Evolutionary conservation across 2,329 filamentous ascomycete genomes (phyloP).

Genomic region (Penicillium crustosum): DNA sequence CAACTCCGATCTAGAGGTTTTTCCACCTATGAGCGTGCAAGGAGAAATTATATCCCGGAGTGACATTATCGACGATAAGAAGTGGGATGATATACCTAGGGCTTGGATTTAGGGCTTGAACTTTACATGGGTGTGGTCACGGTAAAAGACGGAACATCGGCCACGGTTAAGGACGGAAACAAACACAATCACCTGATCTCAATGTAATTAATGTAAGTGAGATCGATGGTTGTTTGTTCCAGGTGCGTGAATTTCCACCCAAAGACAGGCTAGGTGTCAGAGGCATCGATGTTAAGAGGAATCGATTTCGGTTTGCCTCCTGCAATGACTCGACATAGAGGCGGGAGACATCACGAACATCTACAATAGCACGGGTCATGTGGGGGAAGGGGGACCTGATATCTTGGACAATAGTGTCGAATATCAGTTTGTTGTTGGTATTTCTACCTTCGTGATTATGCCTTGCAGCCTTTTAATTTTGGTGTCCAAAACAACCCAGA

Average conservation of each 20-base stretch:
- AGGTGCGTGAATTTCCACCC: background rate
- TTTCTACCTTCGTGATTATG: background rate
- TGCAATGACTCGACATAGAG: too few relatives aligned
- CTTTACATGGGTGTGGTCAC: background rate
- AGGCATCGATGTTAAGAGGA: background rate
- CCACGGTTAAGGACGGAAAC: background rate
- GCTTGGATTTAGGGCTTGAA: conserved; percentile 11
- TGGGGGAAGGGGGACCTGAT: too few relatives aligned
- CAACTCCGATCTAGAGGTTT: conserved; percentile 18
- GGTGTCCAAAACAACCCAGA: background rate
- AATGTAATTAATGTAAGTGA: too few relatives aligned
- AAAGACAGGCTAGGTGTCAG: background rate
- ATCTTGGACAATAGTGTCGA: too few relatives aligned
- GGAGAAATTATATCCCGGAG: conserved; percentile 8
- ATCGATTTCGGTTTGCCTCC: too few relatives aligned
- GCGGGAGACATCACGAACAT: too few relatives aligned
- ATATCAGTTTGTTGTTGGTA: too few relatives aligned
- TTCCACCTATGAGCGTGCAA: conserved; percentile 26
- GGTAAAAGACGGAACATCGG: background rate
- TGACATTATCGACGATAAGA: conserved; percentile 11
- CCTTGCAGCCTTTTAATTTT: background rate
- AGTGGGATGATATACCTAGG: conserved; percentile 4
- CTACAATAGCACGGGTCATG: too few relatives aligned
- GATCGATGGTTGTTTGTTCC: background rate
- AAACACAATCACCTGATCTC: background rate